phyloP scores from a whole-genome alignment of 495 filamentous ascomycete genomes.

The Hypoxylon fuscum region DNA sequence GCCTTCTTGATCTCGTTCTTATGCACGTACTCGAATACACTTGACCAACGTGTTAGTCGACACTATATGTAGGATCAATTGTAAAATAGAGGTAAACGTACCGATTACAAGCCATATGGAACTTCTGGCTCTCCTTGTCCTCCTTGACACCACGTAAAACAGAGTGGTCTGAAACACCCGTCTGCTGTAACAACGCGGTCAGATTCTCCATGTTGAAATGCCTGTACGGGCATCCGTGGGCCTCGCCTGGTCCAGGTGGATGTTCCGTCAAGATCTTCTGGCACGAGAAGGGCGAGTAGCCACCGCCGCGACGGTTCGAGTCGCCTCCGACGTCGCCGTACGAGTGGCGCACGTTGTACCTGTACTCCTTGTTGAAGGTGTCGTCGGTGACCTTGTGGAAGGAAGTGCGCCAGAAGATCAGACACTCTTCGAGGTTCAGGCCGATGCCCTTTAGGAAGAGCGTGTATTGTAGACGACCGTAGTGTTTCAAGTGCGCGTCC shows the following conservation, averaged over 20 bases:
- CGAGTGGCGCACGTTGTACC: constrained; percentile 91
- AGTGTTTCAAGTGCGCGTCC: constrained; percentile 91
- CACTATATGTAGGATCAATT: not conserved
- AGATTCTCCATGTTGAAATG: constrained; percentile 92
- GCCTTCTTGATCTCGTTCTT: constrained; percentile 88
- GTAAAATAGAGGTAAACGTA: constrained; percentile 34
- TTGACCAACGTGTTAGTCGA: constrained; percentile 32
- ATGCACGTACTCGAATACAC: constrained; percentile 89
- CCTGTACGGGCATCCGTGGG: constrained; percentile 94
- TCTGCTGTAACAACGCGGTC: constrained; percentile 71
- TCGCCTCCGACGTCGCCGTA: constrained; percentile 98
- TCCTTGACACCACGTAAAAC: constrained; percentile 83
- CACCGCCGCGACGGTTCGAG: constrained; percentile 80
- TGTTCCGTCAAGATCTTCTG: constrained; percentile 92
- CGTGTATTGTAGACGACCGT: constrained; percentile 91
- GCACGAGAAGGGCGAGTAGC: constrained; percentile 90
- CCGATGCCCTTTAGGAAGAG: constrained; percentile 98
- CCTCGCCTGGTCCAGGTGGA: constrained; percentile 82
- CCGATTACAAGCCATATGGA: constrained; percentile 95
- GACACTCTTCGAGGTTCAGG: constrained; percentile 85
- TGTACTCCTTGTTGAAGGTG: constrained; percentile 92
- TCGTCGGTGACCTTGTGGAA: constrained; percentile 91
- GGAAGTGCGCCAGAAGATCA: constrained; percentile 90
- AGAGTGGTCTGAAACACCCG: constrained; percentile 79
- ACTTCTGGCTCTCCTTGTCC: constrained; percentile 88